Base-by-base conservation (phyloP, 2,329 filamentous ascomycete genomes). In the Oidium heveae region DNA sequence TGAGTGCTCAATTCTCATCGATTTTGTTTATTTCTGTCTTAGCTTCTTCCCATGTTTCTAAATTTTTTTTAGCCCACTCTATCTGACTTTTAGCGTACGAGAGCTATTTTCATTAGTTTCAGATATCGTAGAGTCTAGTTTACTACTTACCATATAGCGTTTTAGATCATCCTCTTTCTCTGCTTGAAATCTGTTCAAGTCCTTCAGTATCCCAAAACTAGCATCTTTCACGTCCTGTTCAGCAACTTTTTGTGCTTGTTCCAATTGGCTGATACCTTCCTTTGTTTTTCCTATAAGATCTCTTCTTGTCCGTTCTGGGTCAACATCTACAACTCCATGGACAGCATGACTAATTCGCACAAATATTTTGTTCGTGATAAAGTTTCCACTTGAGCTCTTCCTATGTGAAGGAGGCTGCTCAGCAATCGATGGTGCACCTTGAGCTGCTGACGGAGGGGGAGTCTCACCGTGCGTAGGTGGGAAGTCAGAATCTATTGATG, bases 231-330 rank as follows among this genome's bases (percentile, higher is more conserved):
- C 91, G 65, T 98, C 91, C 63, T 86, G 81, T 58, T 88, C 86
- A 4, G 87, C 85, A 4, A 85, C 88, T 34, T 86, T 77, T 56
- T 95, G 76, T 0, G 91, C 91, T 71, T 94, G 86, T 68, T 96
- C 88, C 54, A 98, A 74, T 70, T 95, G 76, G 49, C 69, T 75
- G 58, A 98, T 79, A 56, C 80, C 85, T 68, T 98, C 91, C 59
- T 82, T 80, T 0, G 91, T 98, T 73, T 95, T 96, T 41, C 89
- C 88, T 61, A 98, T 95, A 59, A 86, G 83, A 66, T 98, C 91
- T 54, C 91, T 77, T 54, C 91, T 76, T 46, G 88, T 94, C 58
- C 88, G 76, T 69, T 98, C 91, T 0, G 91, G 91, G 64, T 98
- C 91, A 44, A 93, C 86, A 65, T 98, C 91, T 0, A 91, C 89